These are phyloP conservation scores for Cercophora scortea DNA, from an alignment of 495 filamentous ascomycete genomes.

Conservation along the genomic window DNA sequence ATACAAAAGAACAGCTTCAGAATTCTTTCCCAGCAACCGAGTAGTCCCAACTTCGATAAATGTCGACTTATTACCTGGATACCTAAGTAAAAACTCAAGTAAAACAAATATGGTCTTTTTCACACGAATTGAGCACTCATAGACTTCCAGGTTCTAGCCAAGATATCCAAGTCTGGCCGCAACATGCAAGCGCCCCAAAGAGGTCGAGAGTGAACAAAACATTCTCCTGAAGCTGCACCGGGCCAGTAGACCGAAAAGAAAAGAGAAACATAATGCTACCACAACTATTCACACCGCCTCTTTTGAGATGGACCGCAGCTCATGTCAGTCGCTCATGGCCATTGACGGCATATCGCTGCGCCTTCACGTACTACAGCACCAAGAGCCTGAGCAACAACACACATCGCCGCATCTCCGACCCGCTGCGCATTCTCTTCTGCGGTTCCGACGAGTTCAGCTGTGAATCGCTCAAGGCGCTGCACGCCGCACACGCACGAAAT, in stretches of 20 bases:
- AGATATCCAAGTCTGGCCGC: too few species aligned
- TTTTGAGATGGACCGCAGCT: neutral
- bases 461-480: constrained; percentile 64
- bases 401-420: constrained; percentile 27
- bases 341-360: neutral
- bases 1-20: too few species aligned
- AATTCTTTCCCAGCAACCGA: too few species aligned
- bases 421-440: constrained; percentile 88
- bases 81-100: too few species aligned
- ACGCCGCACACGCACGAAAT: constrained; percentile 47
- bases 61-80: too few species aligned
- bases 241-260: neutral
- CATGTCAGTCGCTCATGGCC: neutral
- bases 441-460: constrained; percentile 91
- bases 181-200: too few species aligned
- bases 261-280: neutral
- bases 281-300: neutral
- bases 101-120: too few species aligned
- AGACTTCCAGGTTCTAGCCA: too few species aligned
- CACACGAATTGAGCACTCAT: too few species aligned
- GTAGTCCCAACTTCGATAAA: too few species aligned
- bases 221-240: too few species aligned
- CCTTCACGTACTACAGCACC: neutral
- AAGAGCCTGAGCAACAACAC: neutral
- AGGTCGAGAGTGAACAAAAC: too few species aligned